Evolutionary conservation across 2,329 filamentous ascomycete genomes (phyloP).

Genomic region (Fusarium devonianum): DNA sequence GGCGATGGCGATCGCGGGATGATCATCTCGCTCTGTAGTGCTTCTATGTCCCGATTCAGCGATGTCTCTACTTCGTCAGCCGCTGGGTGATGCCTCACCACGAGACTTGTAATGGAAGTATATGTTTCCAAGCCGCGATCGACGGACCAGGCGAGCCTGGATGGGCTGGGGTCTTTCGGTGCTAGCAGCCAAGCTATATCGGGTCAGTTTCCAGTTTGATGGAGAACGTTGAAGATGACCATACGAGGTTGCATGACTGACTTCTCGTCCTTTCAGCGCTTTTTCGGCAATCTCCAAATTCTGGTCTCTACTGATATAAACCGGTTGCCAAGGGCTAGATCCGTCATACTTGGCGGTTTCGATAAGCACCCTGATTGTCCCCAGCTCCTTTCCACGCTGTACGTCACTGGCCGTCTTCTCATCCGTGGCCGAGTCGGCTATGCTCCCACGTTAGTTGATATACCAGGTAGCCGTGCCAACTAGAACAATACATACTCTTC

Average conservation of each 20-base stretch:
- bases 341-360: rapidly evolving
- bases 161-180: too few relatives aligned
- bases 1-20: conserved; percentile 28
- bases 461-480: too few relatives aligned
- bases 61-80: too few relatives aligned
- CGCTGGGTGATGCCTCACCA: conserved; percentile 8
- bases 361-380: conserved; percentile 19
- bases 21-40: conserved; percentile 33
- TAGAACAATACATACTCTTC: neutral
- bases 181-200: neutral
- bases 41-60: conserved; percentile 20
- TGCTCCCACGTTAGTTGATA: neutral
- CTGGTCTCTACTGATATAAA: neutral
- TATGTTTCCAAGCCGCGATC: conserved; percentile 2
- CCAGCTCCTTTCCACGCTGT: conserved; percentile 5
- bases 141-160: too few relatives aligned
- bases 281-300: conserved; percentile 29
- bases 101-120: conserved; percentile 37
- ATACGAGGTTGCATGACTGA: conserved; percentile 37
- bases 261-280: conserved; percentile 38
- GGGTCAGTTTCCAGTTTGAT: neutral
- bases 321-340: too few relatives aligned
- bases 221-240: too few relatives aligned
- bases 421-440: neutral
- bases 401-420: neutral